Percentiles rank a stretch among this genome's conserved stretches.
Conservation (phyloP, 345 rosid species). For the Hevea brasiliensis region DNA sequence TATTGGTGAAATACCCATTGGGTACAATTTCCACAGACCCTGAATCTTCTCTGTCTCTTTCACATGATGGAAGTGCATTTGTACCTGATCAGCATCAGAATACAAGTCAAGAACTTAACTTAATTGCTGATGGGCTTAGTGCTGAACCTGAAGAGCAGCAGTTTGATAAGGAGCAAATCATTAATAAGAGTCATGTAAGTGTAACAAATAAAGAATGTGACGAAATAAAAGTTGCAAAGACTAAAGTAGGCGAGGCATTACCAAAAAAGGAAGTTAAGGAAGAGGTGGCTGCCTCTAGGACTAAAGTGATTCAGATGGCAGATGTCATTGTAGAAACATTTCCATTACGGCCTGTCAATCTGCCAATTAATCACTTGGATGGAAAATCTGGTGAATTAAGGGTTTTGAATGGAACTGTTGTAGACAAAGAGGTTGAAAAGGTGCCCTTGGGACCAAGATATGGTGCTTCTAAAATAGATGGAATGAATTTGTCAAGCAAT, state of each 20-base stretch:
- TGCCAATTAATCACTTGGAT: constrained; percentile 22
- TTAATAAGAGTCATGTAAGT: constrained; percentile 36
- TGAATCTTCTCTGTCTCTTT: constrained; percentile 31
- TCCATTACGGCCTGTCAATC: constrained; percentile 43
- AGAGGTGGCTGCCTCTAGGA: constrained; percentile 16
- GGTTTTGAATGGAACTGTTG: constrained; percentile 20
- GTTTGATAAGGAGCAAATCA: constrained; percentile 25
- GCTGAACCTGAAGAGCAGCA: constrained; percentile 27
- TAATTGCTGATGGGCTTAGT: constrained; percentile 22
- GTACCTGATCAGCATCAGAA: constrained; percentile 27
- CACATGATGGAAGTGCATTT: constrained; percentile 40
- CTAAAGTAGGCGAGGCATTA: constrained; percentile 6
- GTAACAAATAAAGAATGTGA: constrained; percentile 26
- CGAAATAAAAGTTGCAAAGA: constrained; percentile 11
- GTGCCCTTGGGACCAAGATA: constrained; percentile 17
- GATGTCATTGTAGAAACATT: constrained; percentile 53
- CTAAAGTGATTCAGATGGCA: constrained; percentile 24
- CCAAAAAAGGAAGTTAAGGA: constrained; percentile 19
- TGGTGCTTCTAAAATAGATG: constrained; percentile 13
- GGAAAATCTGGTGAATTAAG: constrained; percentile 21
- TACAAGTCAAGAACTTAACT: constrained; percentile 22
- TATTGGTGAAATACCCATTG: constrained; percentile 47
- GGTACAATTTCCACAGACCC: constrained; percentile 60
- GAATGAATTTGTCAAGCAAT: constrained; percentile 14
- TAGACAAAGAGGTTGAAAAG: constrained; percentile 27